Base-by-base conservation (phyloP, 495 filamentous ascomycete genomes). In the Neurospora sp. region DNA sequence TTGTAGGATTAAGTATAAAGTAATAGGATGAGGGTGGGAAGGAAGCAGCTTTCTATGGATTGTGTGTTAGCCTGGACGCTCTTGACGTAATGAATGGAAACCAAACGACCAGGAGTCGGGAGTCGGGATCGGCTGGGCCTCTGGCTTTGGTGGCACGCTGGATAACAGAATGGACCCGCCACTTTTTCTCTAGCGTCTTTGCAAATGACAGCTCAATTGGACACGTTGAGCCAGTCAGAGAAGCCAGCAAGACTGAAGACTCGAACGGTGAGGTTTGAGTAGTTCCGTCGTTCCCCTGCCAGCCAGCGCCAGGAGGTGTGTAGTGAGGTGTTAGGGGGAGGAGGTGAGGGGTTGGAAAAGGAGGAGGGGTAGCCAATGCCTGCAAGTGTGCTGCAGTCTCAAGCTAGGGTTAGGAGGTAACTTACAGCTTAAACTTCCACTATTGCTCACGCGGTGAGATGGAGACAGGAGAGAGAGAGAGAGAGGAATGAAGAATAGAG, bases 401-500 rank as follows among this genome's bases (percentile, higher is more conserved):
- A 40, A 69, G 22, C 71, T 37, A 37, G 35, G 35, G 35, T 37
- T 37, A 37, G 35, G 35, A 37, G 22, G 53, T 65, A 65, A 65
- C 53, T 65, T 65, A 65, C 53, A 65, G 53, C 53, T 65, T 65
- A 37, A 31, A 65, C 53, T 65, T 65, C 53, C 53, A 65, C 27
- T 18, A 31, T 31, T 31, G 27, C 27, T 31, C 27, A 31, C 27
- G 27, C 27, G 27, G 27, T 31, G 27, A 31, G 27, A 31, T 22
- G 72, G 65, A 38, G 27, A 61, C n/a, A n/a, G n/a, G n/a, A n/a
- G 37, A 69, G 61, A 27, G 71, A 69, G 8, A 35, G 69, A 70
- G 69, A 71, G 68, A 42, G 53, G 73, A 31, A 73, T 45, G 45
- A 71, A 37, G 44, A 71, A 38, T 39, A 71, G 72, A 42, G 22